Evolutionary conservation across 2,329 filamentous ascomycete species (phyloP).

Genomic region (Aspergillus pseudoterreus): DNA sequence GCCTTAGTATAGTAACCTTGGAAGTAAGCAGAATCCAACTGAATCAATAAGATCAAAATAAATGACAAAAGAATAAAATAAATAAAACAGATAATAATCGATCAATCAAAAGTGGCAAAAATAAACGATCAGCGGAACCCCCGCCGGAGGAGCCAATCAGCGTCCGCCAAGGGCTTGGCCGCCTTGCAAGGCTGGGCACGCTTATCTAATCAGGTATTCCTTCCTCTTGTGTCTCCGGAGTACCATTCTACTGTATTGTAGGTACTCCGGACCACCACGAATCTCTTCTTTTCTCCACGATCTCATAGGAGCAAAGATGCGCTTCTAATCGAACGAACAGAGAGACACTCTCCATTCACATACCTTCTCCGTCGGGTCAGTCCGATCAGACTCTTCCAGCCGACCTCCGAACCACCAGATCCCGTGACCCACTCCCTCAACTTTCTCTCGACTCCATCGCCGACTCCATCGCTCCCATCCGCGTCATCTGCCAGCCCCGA

Average conservation of each 20-base stretch:
- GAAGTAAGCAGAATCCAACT: no score
- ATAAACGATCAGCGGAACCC: no score
- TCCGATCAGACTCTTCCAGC: conserved; percentile 4
- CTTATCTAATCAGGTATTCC: background rate
- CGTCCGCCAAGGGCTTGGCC: conserved; percentile 8
- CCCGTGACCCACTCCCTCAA: background rate
- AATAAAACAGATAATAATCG: no score
- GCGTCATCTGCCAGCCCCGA: conserved; percentile 9
- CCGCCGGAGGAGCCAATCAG: background rate
- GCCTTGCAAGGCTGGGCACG: conserved; percentile 20
- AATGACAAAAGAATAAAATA: no score
- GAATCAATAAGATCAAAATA: no score
- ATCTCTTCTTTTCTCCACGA: conserved; percentile 4
- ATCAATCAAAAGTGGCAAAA: no score
- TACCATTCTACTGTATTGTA: no score
- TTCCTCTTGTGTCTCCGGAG: background rate
- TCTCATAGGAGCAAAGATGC: background rate
- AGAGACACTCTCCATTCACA: no score
- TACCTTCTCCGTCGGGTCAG: no score
- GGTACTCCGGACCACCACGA: conserved; percentile 1
- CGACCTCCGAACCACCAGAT: background rate
- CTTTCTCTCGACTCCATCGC: conserved; percentile 1
- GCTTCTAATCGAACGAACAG: no score
- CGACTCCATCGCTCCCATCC: no score
- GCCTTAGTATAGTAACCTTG: no score